A percentile compares a stretch with the other conserved stretches of the same genome.
phyloP scores from a whole-genome alignment of 352 stramenopile species.

The Hyaloperonospora arabidopsidis region DNA sequence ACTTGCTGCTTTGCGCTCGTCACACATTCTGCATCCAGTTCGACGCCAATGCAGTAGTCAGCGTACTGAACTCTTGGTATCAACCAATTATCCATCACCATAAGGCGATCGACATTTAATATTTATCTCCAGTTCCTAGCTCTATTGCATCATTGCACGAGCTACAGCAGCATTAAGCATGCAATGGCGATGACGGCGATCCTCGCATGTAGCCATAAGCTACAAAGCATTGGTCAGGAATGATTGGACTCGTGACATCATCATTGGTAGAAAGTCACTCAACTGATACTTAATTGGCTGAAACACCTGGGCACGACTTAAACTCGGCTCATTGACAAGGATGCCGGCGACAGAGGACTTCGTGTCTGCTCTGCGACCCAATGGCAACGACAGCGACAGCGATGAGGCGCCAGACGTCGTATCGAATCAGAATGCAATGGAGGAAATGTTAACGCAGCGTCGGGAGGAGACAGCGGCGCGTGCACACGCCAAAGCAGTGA shows the following conservation, averaged over 20 bases:
- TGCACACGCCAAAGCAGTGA: slow-evolving; percentile 25
- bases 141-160: slow-evolving; percentile 40
- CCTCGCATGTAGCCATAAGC: slow-evolving; percentile 23
- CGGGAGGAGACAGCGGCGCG: slow-evolving; percentile 47
- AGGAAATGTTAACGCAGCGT: slow-evolving; percentile 42
- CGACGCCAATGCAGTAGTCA: slow-evolving; percentile 55
- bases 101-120: slow-evolving; percentile 45
- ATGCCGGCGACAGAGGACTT: slow-evolving; percentile 27
- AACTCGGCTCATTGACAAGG: not conserved
- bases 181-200: slow-evolving; percentile 35
- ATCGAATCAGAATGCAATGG: slow-evolving; percentile 56
- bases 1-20: slow-evolving; percentile 26
- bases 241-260: not conserved
- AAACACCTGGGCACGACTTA: slow-evolving; percentile 9
- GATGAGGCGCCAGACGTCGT: slow-evolving; percentile 75
- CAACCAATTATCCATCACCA: slow-evolving; percentile 72
- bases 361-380: slow-evolving; percentile 8
- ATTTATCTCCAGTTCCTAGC: slow-evolving; percentile 9
- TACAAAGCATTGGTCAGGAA: slow-evolving; percentile 8
- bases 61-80: slow-evolving; percentile 56
- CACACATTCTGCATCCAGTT: slow-evolving; percentile 56
- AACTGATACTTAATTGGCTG: slow-evolving; percentile 16
- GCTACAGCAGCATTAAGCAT: slow-evolving; percentile 59
- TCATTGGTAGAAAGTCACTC: slow-evolving; percentile 24
- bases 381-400: slow-evolving; percentile 43